Conservation (phyloP, 306 rosid genomes). For the Betula pendula region DNA sequence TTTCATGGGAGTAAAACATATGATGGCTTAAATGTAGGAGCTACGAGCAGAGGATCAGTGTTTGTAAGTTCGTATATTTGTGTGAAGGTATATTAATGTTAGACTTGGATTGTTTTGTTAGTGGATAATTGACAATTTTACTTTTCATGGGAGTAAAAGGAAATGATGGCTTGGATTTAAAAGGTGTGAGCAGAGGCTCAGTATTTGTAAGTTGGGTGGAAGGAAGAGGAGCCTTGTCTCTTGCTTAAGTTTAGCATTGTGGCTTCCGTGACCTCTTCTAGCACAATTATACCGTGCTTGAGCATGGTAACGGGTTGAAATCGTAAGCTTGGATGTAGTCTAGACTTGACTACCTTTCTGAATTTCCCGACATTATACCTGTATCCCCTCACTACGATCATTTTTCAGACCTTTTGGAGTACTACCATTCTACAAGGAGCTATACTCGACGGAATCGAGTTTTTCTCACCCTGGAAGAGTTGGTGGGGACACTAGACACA, state of each 20-base stretch:
- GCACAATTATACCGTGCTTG: constrained; percentile 2
- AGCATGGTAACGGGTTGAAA: constrained; percentile 16
- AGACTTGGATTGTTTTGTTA: neutral
- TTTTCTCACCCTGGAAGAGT: no score
- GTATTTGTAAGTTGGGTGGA: neutral
- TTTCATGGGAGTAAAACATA: no score
- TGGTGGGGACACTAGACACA: no score
- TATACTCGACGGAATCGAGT: no score
- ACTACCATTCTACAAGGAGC: no score
- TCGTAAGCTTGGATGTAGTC: constrained; percentile 14
- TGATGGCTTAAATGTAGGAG: no score
- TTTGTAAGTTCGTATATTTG: no score
- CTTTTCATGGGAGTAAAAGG: constrained; percentile 1
- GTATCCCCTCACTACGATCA: neutral
- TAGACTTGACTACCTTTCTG: constrained; percentile 26
- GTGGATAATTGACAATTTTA: neutral
- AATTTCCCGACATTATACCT: constrained; percentile 14
- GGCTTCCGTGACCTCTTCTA: constrained; percentile 30
- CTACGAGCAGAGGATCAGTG: no score
- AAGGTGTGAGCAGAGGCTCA: neutral
- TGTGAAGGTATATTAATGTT: no score
- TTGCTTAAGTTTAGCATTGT: constrained; percentile 34
- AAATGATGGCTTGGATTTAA: neutral
- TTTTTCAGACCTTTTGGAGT: no score
- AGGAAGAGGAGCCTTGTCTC: constrained; percentile 25